Evolutionary conservation across 805 yeast species (phyloP).

Genomic region (Suhomyces kilbournensis): DNA sequence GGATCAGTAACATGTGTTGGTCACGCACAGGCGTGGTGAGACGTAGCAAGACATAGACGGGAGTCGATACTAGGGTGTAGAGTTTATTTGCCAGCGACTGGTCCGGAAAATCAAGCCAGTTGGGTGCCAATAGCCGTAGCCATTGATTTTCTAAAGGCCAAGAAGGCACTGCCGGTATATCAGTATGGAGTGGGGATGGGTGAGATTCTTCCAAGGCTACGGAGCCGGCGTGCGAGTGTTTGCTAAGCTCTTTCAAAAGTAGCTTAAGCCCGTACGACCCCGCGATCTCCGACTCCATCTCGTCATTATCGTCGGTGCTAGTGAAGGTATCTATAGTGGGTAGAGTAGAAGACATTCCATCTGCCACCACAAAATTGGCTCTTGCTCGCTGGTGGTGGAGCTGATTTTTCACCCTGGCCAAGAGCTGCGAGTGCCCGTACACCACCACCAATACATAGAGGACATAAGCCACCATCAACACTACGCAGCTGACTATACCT

Average conservation of each 20-base stretch:
- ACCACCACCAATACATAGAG: slow-evolving; percentile 50
- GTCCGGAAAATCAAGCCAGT: slow-evolving; percentile 11
- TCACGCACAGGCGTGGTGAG: slow-evolving; percentile 35
- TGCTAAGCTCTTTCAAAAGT: slow-evolving; percentile 30
- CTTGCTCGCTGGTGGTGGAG: slow-evolving; percentile 23
- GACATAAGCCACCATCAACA: slow-evolving; percentile 56
- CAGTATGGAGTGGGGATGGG: too few species aligned
- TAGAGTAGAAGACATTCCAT: slow-evolving; percentile 14
- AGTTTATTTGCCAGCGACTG: slow-evolving; percentile 10
- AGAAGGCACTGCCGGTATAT: background rate
- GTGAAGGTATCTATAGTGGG: slow-evolving; percentile 20
- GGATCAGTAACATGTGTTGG: slow-evolving; percentile 8
- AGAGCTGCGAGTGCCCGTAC: slow-evolving; percentile 18
- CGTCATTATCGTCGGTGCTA: background rate
- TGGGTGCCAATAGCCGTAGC: slow-evolving; percentile 15
- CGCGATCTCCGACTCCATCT: slow-evolving; percentile 6
- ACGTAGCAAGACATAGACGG: slow-evolving; percentile 24
- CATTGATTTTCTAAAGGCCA: background rate
- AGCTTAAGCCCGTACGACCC: slow-evolving; percentile 34
- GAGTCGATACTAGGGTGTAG: slow-evolving; percentile 15
- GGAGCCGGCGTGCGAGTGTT: slow-evolving; percentile 18
- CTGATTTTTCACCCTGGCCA: slow-evolving; percentile 10
- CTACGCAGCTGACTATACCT: slow-evolving; percentile 51
- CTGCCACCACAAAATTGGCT: slow-evolving; percentile 13
- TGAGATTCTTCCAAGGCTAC: background rate